Base-by-base conservation (phyloP, 495 filamentous ascomycete species). In the Penicillium cosmopolitanum region DNA sequence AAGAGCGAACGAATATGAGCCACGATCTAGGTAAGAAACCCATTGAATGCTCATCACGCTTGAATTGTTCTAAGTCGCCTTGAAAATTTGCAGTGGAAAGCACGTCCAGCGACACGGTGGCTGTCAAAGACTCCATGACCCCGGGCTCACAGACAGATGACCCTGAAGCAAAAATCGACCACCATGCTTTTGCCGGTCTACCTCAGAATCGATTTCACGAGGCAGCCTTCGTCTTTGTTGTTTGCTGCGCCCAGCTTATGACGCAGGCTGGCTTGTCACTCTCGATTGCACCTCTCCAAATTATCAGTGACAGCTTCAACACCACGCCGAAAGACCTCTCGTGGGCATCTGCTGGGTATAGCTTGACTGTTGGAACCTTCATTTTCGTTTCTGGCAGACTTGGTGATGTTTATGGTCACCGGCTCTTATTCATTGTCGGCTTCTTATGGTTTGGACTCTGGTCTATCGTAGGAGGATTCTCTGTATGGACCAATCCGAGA, bases 341-440 rank as follows among this genome's bases (percentile, higher is more conserved):
- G 43, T 83, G 84, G 79, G 70, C 66, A 51, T 64, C 79, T 25
- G 73, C 79, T 1, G 82, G 72, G 9, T 85, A 85, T 62, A 75
- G 73, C 21, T 55, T 85, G 12, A 87, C 85, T 0, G 78, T 87
- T 16, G 86, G 86, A 10, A 84, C 84, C 4, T 89, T 88, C 61
- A 85, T 90, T 56, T 72, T 90, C 16, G 77, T 85, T 5, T 81
- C 85, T 2, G 85, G 87, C 5, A 77, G 86, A 25, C 70, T 89
- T 12, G 88, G 88, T 6, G 88, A 90, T 57, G 70, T 84, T 4
- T 85, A 82, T 60, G 88, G 88, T 15, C 81, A 88, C 61, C 85
- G 85, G 56, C 73, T 75, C 2, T 61, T 89, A 50, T 85, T 90
- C 40, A 70, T 85, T 18, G 54, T 77, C 13, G 88, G 87, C 1